Evolutionary conservation across 2,329 filamentous ascomycete species (phyloP).

Genomic region (Trichoderma sp.): DNA sequence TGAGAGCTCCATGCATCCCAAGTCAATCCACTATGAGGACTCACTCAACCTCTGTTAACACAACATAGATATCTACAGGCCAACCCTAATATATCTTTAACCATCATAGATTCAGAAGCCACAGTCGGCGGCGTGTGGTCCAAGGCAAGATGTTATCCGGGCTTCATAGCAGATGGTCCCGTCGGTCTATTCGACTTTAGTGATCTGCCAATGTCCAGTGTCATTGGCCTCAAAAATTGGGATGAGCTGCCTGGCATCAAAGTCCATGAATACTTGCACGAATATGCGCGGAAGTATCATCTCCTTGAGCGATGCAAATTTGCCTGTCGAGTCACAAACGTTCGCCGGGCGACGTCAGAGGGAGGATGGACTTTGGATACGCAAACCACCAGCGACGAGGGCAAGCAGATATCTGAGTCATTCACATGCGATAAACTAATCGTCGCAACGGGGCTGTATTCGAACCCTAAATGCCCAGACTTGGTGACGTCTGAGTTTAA

Average conservation of each 20-base stretch:
- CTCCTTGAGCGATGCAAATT: conserved; percentile 16
- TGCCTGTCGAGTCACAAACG: not conserved
- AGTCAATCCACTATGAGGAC: not conserved
- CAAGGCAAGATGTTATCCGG: conserved; percentile 18
- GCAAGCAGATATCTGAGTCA: not conserved
- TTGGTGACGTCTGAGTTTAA: not conserved
- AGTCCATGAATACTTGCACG: conserved; percentile 5
- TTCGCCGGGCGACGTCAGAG: not conserved
- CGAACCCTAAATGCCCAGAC: not conserved
- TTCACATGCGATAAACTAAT: conserved; percentile 8
- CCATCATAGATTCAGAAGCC: not conserved
- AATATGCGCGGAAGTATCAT: not conserved
- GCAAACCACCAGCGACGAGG: not conserved
- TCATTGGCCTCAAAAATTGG: conserved; percentile 8
- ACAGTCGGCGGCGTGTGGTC: conserved; percentile 18
- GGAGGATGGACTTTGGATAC: conserved; percentile 1
- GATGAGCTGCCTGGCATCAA: conserved; percentile 14
- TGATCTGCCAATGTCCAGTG: conserved; percentile 1
- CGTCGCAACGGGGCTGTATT: not conserved
- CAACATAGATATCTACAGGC: not conserved
- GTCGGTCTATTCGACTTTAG: conserved; percentile 21
- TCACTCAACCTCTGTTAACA: not conserved
- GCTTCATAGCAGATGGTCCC: conserved; percentile 18
- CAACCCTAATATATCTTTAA: not conserved
- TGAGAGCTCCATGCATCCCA: not conserved